Evolutionary conservation across 768 basidiomycete genomes (phyloP), one percentile per base, ranked within the genome.

Genomic region (Sarcodon aspratus): DNA sequence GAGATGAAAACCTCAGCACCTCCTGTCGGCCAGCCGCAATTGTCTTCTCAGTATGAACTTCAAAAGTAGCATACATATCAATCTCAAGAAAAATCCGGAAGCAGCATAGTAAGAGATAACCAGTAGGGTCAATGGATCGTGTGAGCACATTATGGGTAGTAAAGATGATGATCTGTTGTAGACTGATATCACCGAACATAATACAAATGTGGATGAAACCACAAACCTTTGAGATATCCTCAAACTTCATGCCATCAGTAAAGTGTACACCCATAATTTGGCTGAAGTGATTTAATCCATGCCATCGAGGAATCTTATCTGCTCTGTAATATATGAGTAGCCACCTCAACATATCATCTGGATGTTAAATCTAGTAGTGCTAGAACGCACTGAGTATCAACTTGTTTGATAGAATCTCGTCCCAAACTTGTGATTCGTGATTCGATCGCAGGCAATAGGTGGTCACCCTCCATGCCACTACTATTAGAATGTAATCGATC

Each of bases 401-500:
- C 49, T 2, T 36, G 27, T 1, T 54, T n/a, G n/a, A n/a, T n/a
- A 9, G 49, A 21, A 1, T 53, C 47, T 0, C 52, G 35, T 4
- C 57, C 55, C 7, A 58, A 48, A 7, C 27, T 46, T 1, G 49
- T 48, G 1, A 67, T 32, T 34, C 58, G 40, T 15, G 35, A 36
- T 49, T 64, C 59, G 10, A 69, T 7, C 33, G 62, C 51, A 1
- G 6, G 44, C 17, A 60, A 59, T 1, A 71, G 42, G 48, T 71
- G 69, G 33, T 66, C 57, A 0, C 61, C 55, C 48, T 58, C 64
- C 3, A 69, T 27, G 1, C 70, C 72, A 21, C 44, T 45, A 44
- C 61, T 46, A 46, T 67, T 57, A 9, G 52, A 55, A 52, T 74
- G 72, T 11, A 74, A 58, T 2, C 55, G 55, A 53, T 75, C 71